Evolutionary conservation across 768 basidiomycete species (phyloP).

Genomic region (Boletus reticulatus): DNA sequence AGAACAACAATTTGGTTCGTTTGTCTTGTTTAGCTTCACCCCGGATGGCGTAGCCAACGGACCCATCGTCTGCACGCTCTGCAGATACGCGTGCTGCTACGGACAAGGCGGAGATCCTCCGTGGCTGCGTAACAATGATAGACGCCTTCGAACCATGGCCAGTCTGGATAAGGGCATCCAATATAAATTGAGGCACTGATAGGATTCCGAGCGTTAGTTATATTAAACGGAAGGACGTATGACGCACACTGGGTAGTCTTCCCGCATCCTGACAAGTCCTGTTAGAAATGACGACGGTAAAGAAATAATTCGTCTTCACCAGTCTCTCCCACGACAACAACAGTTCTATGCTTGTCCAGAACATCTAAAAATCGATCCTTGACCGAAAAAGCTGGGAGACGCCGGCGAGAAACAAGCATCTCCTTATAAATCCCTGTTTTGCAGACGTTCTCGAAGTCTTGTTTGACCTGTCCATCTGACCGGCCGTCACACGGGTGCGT

Average conservation of each 20-base stretch:
- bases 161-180: conserved; percentile 74
- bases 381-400: conserved; percentile 75
- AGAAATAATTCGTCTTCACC: conserved; percentile 40
- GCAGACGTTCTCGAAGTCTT: conserved; percentile 49
- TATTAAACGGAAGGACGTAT: not conserved
- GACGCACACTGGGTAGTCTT: conserved; percentile 82
- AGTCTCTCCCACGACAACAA: conserved; percentile 90
- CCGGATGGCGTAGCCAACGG: conserved; percentile 86
- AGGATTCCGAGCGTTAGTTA: not conserved
- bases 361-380: conserved; percentile 59
- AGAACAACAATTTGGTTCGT: conserved; percentile 79
- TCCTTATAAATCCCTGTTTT: conserved; percentile 48
- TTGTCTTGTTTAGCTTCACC: conserved; percentile 72
- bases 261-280: conserved; percentile 59
- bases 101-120: conserved; percentile 84
- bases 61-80: conserved; percentile 73
- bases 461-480: conserved; percentile 47
- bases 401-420: conserved; percentile 54
- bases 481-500: conserved; percentile 38
- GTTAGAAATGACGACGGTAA: not conserved
- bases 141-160: conserved; percentile 61
- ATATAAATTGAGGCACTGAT: conserved; percentile 83
- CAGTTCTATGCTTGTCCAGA: conserved; percentile 59
- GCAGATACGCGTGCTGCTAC: conserved; percentile 84
- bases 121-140: conserved; percentile 87